Base-by-base conservation (phyloP, 345 rosid genomes). In the Alliaria petiolata region DNA sequence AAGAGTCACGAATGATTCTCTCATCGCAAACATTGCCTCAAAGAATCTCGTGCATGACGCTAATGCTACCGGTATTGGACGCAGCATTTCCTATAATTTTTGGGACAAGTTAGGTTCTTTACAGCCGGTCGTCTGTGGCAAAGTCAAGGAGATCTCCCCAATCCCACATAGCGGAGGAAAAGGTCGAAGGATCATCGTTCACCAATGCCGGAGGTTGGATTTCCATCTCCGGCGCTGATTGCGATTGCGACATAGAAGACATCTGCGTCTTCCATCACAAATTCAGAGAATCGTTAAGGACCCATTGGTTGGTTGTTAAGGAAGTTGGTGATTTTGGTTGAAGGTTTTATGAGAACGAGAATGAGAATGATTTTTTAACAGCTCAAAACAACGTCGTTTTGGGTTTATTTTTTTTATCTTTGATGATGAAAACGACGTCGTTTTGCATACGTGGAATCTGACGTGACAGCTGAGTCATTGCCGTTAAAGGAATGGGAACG, bases 1-100 rank as follows among this genome's bases (percentile, higher is more conserved):
- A 15, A 95, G 98, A 4, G 96, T 84, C 28, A 96, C 83, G 19
- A 95, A 90, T 39, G 99, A 95, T 80, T 95, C 99, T 84, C 99
- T 88, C 96, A 90, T 90, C 16, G 98, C 99, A 19, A 97, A 85
- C 99, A 92, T 89, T 46, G 99, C 99, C 75, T 95, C 98, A 36
- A 95, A 95, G 81, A 91, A 92, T 67, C 98, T 79, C 35, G 99
- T 89, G 79, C 97, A 92, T 14, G 99, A 95, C 65, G 99, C 99
- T 69, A 95, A 80, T 53, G 99, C 99, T 70, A 95, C 98, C 0
- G 98, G 99, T 75, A 92, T 90, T 16, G 99, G 99, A 26, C 98
- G 98, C 38, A 95, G 85, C 98, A 95, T 92, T 81, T 95, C 99
- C 97, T 95, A 22, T 22, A 22, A 22, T 22, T 22, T 22, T 22